Percentiles rank a stretch among this genome's conserved stretches.
These are phyloP conservation scores for Corylus heterophylla DNA, from an alignment of 306 rosid species.

Conservation along the genomic window DNA sequence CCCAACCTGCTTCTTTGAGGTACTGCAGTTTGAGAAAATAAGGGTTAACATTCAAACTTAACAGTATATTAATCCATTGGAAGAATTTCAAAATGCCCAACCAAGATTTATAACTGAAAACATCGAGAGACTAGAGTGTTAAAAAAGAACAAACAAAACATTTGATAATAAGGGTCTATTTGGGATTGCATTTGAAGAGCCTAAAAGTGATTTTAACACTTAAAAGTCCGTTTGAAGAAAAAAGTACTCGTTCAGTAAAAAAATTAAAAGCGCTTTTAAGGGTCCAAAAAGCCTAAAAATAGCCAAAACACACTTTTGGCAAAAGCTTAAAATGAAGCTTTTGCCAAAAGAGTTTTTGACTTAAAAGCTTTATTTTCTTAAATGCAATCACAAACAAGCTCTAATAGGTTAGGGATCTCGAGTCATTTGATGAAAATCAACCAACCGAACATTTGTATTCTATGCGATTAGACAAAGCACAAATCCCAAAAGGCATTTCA, in stretches of 20 bases:
- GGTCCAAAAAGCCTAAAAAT: too few relatives aligned
- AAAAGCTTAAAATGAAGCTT: too few relatives aligned
- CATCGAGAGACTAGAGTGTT: background rate
- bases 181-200: too few relatives aligned
- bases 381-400: too few relatives aligned
- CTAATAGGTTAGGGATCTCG: background rate
- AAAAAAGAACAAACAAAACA: too few relatives aligned
- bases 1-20: constrained; percentile 93
- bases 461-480: background rate
- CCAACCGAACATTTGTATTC: background rate
- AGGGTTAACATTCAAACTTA: background rate
- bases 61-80: background rate
- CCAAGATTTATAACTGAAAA: background rate
- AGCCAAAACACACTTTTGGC: too few relatives aligned
- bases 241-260: too few relatives aligned
- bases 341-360: too few relatives aligned
- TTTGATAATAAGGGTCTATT: too few relatives aligned
- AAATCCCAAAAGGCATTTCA: background rate
- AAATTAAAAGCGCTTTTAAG: too few relatives aligned
- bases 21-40: constrained; percentile 45
- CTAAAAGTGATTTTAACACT: background rate
- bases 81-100: background rate
- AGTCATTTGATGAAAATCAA: background rate
- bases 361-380: too few relatives aligned
- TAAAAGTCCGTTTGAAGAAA: background rate